These are phyloP conservation scores for Phytophthora sp. DNA, from an alignment of 352 stramenopile species.

Conservation along the genomic window DNA sequence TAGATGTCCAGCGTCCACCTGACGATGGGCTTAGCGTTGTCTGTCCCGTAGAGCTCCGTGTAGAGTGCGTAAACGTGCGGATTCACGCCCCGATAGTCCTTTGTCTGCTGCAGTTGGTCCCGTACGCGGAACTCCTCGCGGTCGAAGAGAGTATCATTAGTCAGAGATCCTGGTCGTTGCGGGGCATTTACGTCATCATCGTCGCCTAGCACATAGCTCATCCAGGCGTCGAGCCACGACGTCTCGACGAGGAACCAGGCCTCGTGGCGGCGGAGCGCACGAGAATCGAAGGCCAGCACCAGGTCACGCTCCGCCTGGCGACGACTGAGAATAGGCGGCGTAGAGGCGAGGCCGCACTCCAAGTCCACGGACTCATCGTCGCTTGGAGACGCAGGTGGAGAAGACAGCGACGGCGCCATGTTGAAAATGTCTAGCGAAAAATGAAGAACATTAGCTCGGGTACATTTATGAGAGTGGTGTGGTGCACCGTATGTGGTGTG, in stretches of 20 bases:
- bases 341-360: conserved; percentile 24
- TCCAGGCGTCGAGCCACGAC: conserved; percentile 81
- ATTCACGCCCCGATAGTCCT: conserved; percentile 82
- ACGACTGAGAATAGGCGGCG: conserved; percentile 1
- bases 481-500: too few species aligned
- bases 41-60: conserved; percentile 74
- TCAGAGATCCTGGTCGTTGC: conserved; percentile 61
- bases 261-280: conserved; percentile 66
- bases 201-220: conserved; percentile 78
- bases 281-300: conserved; percentile 71
- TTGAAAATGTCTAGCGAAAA: conserved; percentile 7
- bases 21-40: conserved; percentile 68
- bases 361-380: conserved; percentile 26
- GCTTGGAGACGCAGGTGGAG: conserved; percentile 6
- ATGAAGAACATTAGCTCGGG: conserved; percentile 3
- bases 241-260: conserved; percentile 85
- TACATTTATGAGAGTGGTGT: not conserved
- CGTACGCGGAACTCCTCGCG: conserved; percentile 68
- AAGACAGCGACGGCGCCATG: conserved; percentile 17
- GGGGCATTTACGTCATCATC: conserved; percentile 57
- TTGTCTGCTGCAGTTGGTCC: conserved; percentile 63
- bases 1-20: conserved; percentile 85
- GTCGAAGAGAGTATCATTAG: conserved; percentile 79
- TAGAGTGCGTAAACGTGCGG: conserved; percentile 82
- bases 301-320: conserved; percentile 60